These are phyloP conservation scores for Pinguiococcus pyrenoidosus DNA, from an alignment of 108 stramenopile genomes.

Conservation along the genomic window DNA sequence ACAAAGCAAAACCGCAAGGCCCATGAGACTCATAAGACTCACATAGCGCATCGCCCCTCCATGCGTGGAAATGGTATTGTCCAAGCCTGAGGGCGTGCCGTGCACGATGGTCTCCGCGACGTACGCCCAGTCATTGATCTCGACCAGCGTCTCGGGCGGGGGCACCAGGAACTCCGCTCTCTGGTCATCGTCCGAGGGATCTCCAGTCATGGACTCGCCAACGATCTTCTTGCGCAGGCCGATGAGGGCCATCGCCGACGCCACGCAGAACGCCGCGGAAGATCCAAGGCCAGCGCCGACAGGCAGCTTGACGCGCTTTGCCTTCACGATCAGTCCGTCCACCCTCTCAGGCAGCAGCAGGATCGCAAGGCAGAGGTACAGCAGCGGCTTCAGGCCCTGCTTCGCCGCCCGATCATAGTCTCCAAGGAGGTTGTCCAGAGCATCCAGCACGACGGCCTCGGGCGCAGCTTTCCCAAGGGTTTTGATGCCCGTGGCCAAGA, in stretches of 20 bases:
- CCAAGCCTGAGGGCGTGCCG: conserved; percentile 39
- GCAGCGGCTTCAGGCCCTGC: conserved; percentile 3
- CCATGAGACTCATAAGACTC: neutral
- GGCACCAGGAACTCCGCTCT: neutral
- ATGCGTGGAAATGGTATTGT: conserved; percentile 38
- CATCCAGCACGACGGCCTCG: no score
- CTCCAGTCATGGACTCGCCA: neutral
- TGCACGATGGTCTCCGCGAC: conserved; percentile 38
- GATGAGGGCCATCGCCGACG: conserved; percentile 26
- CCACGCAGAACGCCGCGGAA: conserved; percentile 32
- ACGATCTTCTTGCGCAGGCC: neutral
- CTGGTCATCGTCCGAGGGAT: neutral
- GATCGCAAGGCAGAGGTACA: conserved; percentile 6
- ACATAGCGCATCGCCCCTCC: conserved; percentile 19
- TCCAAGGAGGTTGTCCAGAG: no score
- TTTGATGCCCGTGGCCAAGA: no score
- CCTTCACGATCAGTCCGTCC: conserved; percentile 1
- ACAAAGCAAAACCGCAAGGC: neutral
- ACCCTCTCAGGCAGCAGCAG: conserved; percentile 1
- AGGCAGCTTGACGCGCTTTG: conserved; percentile 12
- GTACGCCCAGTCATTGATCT: conserved; percentile 36
- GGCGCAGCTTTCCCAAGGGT: no score
- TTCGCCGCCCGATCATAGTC: neutral
- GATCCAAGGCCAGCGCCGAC: conserved; percentile 31
- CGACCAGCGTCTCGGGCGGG: conserved; percentile 5